Percentiles rank a stretch among this genome's conserved stretches.
Conservation (phyloP, 768 basidiomycete genomes). For the Lactarius sp. region DNA sequence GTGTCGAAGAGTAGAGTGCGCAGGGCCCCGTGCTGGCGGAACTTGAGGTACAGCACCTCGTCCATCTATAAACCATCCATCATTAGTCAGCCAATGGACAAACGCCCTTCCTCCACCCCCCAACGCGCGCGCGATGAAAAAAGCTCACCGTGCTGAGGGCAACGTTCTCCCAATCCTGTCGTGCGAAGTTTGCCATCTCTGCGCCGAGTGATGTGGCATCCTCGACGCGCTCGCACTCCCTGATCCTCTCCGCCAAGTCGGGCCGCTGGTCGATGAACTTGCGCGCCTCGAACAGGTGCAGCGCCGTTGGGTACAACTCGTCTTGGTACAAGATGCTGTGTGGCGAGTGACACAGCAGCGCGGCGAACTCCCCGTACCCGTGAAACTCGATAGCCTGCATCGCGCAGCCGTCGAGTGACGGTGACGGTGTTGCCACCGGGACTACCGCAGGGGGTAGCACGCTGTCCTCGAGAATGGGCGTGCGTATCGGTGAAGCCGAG, state of each 20-base stretch:
- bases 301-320: constrained; percentile 57
- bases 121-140: not conserved
- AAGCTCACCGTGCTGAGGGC: constrained; percentile 47
- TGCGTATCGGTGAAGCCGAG: too few relatives aligned
- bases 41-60: constrained; percentile 61
- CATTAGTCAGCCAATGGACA: not conserved
- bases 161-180: constrained; percentile 52
- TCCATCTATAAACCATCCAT: constrained; percentile 46
- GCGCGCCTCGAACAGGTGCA: constrained; percentile 73
- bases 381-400: constrained; percentile 34
- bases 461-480: too few relatives aligned
- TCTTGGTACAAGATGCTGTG: constrained; percentile 56
- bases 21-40: constrained; percentile 62
- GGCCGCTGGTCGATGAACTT: constrained; percentile 50
- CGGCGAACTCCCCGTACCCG: constrained; percentile 33
- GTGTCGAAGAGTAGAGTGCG: constrained; percentile 53
- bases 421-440: not conserved
- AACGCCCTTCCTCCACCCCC: too few relatives aligned
- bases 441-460: too few relatives aligned
- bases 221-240: constrained; percentile 36
- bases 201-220: constrained; percentile 37
- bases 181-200: constrained; percentile 33
- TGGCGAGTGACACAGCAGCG: constrained; percentile 63
- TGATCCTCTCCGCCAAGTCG: constrained; percentile 54
- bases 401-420: constrained; percentile 11